Percentiles rank a stretch among this genome's conserved stretches.
These are phyloP conservation scores for Eucalyptus tenuipes DNA, from an alignment of 345 rosid species.

Conservation along the genomic window DNA sequence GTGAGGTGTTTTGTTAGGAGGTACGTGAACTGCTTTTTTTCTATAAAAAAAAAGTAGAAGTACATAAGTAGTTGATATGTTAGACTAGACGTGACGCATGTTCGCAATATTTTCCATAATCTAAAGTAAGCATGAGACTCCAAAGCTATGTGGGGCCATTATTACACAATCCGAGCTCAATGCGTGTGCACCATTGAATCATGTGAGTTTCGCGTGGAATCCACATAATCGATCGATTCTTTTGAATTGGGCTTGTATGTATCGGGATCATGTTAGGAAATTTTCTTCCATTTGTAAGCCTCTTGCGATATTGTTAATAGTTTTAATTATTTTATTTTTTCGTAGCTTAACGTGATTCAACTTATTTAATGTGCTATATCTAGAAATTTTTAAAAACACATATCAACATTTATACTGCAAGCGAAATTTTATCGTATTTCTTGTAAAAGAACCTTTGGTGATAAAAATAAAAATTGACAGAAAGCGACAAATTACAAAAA, in stretches of 20 bases:
- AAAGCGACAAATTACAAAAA: neutral
- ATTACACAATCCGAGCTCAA: fast-evolving
- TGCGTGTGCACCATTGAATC: no score
- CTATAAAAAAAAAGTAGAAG: neutral
- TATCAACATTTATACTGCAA: neutral
- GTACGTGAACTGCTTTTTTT: neutral
- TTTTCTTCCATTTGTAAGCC: neutral
- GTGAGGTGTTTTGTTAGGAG: fast-evolving
- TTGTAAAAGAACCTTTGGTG: neutral
- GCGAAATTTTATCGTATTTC: neutral
- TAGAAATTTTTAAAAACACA: neutral
- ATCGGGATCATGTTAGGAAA: neutral
- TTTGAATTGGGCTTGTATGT: no score
- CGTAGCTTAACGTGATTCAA: fast-evolving
- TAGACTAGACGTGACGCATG: fast-evolving
- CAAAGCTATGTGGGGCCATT: neutral
- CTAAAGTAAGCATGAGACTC: neutral
- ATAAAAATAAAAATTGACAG: neutral
- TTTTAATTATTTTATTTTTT: neutral
- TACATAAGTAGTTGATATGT: fast-evolving
- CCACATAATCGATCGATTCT: fast-evolving
- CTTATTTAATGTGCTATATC: neutral
- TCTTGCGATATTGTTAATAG: neutral
- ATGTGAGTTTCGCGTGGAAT: no score
- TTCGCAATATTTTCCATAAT: neutral